phyloP scores from a whole-genome alignment of 106 monocot genomes.

The Acorus calamus region DNA sequence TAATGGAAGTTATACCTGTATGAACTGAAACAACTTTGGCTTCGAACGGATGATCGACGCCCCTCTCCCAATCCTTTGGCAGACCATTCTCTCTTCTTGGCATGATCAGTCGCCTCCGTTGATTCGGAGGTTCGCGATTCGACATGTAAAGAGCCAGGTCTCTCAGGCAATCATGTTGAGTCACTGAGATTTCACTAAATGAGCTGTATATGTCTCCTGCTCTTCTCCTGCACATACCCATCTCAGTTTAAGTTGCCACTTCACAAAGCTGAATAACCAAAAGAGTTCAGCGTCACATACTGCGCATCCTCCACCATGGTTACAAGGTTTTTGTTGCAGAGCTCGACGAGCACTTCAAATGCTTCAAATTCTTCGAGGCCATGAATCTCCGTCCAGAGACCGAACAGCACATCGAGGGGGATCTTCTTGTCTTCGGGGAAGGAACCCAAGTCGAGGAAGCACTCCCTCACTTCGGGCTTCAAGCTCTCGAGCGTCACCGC shows the following conservation, averaged over 20 bases:
- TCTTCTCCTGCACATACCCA: constrained; percentile 27
- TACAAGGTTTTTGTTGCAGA: constrained; percentile 44
- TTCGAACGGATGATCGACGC: constrained; percentile 29
- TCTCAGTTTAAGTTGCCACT: no score
- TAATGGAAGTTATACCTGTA: constrained; percentile 27
- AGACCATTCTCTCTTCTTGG: constrained; percentile 44
- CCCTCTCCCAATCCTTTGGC: constrained; percentile 49
- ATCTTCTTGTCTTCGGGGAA: constrained; percentile 61
- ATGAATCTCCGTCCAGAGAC: constrained; percentile 54
- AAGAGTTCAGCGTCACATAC: constrained; percentile 13
- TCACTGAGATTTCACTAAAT: constrained; percentile 43
- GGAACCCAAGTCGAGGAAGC: constrained; percentile 50
- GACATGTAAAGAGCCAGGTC: constrained; percentile 45
- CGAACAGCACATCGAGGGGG: constrained; percentile 45
- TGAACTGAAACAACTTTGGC: constrained; percentile 55
- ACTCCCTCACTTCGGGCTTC: constrained; percentile 28
- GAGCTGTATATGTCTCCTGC: constrained; percentile 47
- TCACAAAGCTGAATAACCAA: background rate
- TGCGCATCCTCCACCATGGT: constrained; percentile 52
- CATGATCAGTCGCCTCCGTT: constrained; percentile 34
- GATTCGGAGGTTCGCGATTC: constrained; percentile 22
- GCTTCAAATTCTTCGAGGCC: constrained; percentile 50
- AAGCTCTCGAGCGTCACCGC: constrained; percentile 35
- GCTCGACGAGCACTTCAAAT: constrained; percentile 35
- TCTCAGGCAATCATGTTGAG: constrained; percentile 53